Evolutionary conservation across 192 early-diverging fungal genomes (phyloP).

Genomic region (Podila clonocystis): DNA sequence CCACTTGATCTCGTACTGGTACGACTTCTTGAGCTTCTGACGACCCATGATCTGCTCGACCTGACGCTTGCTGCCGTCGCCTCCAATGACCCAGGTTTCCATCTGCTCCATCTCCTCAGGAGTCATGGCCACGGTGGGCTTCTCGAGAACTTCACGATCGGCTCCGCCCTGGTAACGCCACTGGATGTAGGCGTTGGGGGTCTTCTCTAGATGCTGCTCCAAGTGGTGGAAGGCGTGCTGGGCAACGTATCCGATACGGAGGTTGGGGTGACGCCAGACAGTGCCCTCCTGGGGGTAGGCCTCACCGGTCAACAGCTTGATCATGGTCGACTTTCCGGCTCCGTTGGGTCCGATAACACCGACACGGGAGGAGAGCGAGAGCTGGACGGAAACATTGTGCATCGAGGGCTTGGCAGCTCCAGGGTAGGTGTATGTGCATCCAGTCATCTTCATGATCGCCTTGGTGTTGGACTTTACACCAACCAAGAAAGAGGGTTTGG

Average conservation of each 20-base stretch:
- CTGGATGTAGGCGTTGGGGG: conserved; percentile 68
- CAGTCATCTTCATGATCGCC: conserved; percentile 82
- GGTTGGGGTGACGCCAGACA: conserved; percentile 86
- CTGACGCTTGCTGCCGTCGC: conserved; percentile 56
- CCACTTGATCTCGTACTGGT: conserved; percentile 77
- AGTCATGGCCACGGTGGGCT: conserved; percentile 75
- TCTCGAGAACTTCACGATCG: conserved; percentile 81
- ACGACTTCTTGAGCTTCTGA: conserved; percentile 75
- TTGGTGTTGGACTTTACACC: conserved; percentile 80
- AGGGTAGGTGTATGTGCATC: conserved; percentile 76
- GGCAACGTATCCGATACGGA: conserved; percentile 86
- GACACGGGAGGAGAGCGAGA: conserved; percentile 81
- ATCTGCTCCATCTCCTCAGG: conserved; percentile 64
- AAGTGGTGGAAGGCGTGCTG: conserved; percentile 92
- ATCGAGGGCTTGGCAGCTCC: conserved; percentile 70
- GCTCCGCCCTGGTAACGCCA: conserved; percentile 84
- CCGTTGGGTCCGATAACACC: conserved; percentile 76
- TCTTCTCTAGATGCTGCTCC: conserved; percentile 78
- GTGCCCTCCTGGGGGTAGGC: conserved; percentile 72
- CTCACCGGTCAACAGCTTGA: conserved; percentile 82
- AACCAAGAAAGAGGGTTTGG: conserved; percentile 75
- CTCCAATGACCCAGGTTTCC: conserved; percentile 52
- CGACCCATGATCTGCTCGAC: conserved; percentile 66
- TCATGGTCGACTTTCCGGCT: conserved; percentile 61
- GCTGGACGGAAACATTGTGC: conserved; percentile 64